These are phyloP conservation scores for Testicularia cyperi DNA, from an alignment of 1,284 basidiomycete genomes.

Conservation along the genomic window DNA sequence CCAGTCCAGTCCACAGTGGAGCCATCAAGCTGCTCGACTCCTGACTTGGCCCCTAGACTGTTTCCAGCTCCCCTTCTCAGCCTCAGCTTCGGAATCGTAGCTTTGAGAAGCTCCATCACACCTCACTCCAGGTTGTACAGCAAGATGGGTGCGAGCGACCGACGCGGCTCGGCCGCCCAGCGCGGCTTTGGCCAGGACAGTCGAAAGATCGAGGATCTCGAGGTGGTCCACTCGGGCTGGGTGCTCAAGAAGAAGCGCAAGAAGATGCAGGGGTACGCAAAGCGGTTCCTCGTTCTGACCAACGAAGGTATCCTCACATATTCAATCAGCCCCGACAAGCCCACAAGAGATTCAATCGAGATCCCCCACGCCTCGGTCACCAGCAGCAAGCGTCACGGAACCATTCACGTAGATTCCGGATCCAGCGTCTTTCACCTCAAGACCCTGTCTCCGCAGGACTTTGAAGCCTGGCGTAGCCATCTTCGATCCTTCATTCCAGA, in stretches of 20 bases:
- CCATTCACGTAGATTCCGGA: slow-evolving; percentile 58
- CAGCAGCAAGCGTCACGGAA: slow-evolving; percentile 52
- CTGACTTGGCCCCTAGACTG: too few relatives aligned
- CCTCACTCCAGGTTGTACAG: too few relatives aligned
- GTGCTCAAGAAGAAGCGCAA: slow-evolving; percentile 60
- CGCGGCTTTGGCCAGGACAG: slow-evolving; percentile 24
- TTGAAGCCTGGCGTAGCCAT: slow-evolving; percentile 50
- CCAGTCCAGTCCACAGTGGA: too few relatives aligned
- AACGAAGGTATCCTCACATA: slow-evolving; percentile 55
- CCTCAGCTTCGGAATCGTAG: too few relatives aligned
- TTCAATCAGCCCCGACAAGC: slow-evolving; percentile 48
- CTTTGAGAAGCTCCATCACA: too few relatives aligned
- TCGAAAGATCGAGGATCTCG: slow-evolving; percentile 35
- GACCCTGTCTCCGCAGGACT: slow-evolving; percentile 51
- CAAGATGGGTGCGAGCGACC: slow-evolving; percentile 22
- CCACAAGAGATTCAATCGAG: slow-evolving; percentile 52
- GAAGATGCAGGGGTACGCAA: slow-evolving; percentile 60
- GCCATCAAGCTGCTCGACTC: too few relatives aligned
- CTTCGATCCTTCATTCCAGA: slow-evolving; percentile 54
- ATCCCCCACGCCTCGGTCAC: slow-evolving; percentile 58
- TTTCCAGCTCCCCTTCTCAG: too few relatives aligned
- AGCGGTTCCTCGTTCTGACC: slow-evolving; percentile 56
- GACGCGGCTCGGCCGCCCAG: slow-evolving; percentile 8
- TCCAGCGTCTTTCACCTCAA: slow-evolving; percentile 57
- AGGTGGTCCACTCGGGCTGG: slow-evolving; percentile 54